Percentiles rank a stretch among this genome's conserved stretches.
phyloP scores from a whole-genome alignment of 768 basidiomycete species.

The Coprinopsis sp. region DNA sequence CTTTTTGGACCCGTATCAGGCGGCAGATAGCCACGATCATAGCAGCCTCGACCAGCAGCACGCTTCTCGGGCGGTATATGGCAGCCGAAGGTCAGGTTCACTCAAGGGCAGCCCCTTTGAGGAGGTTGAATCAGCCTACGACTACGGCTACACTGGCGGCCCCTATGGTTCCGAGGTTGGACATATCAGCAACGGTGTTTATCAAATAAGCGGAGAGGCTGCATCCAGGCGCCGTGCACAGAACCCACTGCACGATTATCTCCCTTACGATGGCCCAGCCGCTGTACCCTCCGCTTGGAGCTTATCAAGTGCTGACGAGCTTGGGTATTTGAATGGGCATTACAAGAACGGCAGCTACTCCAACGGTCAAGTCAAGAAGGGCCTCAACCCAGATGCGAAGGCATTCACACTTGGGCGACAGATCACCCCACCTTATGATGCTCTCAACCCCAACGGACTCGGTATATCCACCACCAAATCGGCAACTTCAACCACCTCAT shows the following conservation, averaged over 20 bases:
- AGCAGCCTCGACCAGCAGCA: too few relatives aligned
- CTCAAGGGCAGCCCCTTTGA: too few relatives aligned
- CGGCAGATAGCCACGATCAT: too few relatives aligned
- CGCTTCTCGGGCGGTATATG: too few relatives aligned
- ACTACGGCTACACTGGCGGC: too few relatives aligned
- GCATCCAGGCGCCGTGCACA: too few relatives aligned
- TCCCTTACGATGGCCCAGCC: not conserved
- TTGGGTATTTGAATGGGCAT: constrained; percentile 3
- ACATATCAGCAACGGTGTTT: too few relatives aligned
- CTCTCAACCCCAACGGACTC: constrained; percentile 59
- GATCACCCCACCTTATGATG: constrained; percentile 38
- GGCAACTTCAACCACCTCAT: constrained; percentile 40
- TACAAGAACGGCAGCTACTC: not conserved
- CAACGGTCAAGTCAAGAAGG: constrained; percentile 50
- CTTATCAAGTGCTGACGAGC: constrained; percentile 1
- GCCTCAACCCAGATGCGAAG: constrained; percentile 83
- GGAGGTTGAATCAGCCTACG: too few relatives aligned
- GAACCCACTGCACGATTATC: constrained; percentile 1
- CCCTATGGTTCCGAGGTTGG: too few relatives aligned
- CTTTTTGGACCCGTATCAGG: too few relatives aligned
- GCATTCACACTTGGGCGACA: constrained; percentile 54
- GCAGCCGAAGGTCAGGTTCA: too few relatives aligned
- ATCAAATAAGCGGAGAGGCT: too few relatives aligned
- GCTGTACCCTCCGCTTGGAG: not conserved
- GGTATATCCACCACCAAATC: constrained; percentile 29